These are phyloP conservation scores for Termitomyces sp. DNA, from an alignment of 768 basidiomycete species.

Conservation along the genomic window DNA sequence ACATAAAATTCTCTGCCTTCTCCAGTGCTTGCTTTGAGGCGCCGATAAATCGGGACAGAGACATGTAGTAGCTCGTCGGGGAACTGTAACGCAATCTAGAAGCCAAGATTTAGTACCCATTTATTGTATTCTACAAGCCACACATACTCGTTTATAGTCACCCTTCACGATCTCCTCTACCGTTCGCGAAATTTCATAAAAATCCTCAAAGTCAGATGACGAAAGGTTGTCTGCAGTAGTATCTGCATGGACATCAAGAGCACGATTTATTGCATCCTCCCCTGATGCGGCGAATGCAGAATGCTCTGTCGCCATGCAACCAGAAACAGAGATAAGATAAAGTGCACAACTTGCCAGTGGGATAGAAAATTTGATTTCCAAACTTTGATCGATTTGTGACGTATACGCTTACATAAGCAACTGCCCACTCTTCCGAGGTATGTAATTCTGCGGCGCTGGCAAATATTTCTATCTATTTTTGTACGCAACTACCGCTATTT, in stretches of 20 bases:
- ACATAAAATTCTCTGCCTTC: conserved; percentile 19
- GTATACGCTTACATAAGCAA: too few relatives aligned
- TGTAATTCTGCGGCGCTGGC: too few relatives aligned
- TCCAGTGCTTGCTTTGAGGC: conserved; percentile 44
- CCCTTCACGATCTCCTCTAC: conserved; percentile 54
- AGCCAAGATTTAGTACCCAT: neutral
- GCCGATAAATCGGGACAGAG: conserved; percentile 79
- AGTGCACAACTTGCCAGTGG: too few relatives aligned
- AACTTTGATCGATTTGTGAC: too few relatives aligned
- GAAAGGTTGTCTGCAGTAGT: conserved; percentile 29
- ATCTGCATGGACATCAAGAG: conserved; percentile 44
- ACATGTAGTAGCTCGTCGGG: conserved; percentile 89
- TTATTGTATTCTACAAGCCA: neutral
- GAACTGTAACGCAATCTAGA: conserved; percentile 87
- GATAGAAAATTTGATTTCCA: too few relatives aligned
- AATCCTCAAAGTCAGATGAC: conserved; percentile 47
- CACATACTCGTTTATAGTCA: conserved; percentile 65
- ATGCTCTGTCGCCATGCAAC: conserved; percentile 19
- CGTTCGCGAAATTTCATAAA: conserved; percentile 75
- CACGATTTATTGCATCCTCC: conserved; percentile 59
- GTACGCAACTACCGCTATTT: too few relatives aligned
- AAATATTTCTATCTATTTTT: too few relatives aligned
- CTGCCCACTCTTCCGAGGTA: too few relatives aligned
- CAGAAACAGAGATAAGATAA: neutral
- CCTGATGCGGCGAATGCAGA: conserved; percentile 52